Evolutionary conservation across 495 filamentous ascomycete species (phyloP).

Genomic region (Xylaria nigripes): DNA sequence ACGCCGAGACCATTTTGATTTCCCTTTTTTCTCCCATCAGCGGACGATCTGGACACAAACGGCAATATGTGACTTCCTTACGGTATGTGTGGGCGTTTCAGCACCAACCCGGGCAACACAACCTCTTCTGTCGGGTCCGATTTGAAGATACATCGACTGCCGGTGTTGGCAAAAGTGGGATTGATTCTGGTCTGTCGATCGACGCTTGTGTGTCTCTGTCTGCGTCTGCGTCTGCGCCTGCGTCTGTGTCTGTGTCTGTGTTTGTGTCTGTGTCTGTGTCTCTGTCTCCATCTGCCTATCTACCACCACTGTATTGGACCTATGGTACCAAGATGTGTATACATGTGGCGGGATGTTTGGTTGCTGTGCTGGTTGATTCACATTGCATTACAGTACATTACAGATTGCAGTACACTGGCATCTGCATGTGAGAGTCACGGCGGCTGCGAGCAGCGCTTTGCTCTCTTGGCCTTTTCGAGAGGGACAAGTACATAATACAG

Average conservation of each 20-base stretch:
- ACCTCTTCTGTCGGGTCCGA: background rate
- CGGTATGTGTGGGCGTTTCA: background rate
- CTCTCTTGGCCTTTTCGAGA: background rate
- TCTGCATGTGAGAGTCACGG: background rate
- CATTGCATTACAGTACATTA: background rate
- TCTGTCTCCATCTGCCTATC: background rate
- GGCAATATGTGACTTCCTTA: background rate
- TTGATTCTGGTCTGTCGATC: background rate
- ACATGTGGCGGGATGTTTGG: background rate
- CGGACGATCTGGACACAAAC: background rate
- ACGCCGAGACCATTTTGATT: background rate
- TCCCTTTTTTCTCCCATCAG: background rate
- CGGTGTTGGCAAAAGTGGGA: background rate
- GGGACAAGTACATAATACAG: too few species aligned
- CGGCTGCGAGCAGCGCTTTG: background rate
- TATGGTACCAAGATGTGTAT: background rate
- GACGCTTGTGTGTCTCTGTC: background rate
- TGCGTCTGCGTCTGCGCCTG: background rate
- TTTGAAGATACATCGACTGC: background rate
- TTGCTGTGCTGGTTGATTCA: background rate
- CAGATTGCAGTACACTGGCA: background rate
- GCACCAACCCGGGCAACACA: background rate
- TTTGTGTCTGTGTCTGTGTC: background rate
- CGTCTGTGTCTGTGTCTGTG: background rate
- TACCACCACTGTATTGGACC: background rate